Base-by-base conservation (phyloP, 805 yeast genomes). In the Hermanozyma aechmeae region DNA sequence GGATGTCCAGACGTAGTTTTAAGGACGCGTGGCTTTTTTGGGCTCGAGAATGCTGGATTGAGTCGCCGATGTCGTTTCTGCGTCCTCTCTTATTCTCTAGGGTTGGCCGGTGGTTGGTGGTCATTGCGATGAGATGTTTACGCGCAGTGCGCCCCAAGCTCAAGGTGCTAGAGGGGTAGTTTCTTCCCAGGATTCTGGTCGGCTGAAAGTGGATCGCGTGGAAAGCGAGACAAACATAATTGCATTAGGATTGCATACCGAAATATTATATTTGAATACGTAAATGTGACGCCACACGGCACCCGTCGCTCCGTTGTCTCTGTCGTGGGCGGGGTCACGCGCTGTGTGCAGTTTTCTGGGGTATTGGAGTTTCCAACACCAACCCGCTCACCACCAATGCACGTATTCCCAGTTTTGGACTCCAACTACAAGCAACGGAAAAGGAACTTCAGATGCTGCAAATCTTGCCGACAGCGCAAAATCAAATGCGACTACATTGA, bases 71-170 rank as follows among this genome's bases (percentile, higher is more conserved):
- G 2, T 37, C 31, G 12, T 45, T 35, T 13, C 39, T 48, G 32
- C 55, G 52, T 4, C 68, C 67, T 24, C 56, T 41, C 35, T 61
- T 61, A 26, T 59, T 55, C 32, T 61, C 68, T 20, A 61, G 43
- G 5, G 65, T 58, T 6, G 68, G 68, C 27, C 66, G 45, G 34
- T 61, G 66, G 35, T 61, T 61, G 6, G 65, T 55, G n/a, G 65
- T 58, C 65, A 58, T 60, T 15, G 11, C 25, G 8, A 3, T 24
- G 8, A 18, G 21, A 11, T 18, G 8, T 18, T 8, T 18, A 18
- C 8, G 21, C 8, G 8, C 11, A 18, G 11, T 8, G 21, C 11
- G 8, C 11, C n/a, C n/a, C n/a, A 18, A 18, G 21, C 8, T 18
- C 11, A 18, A 18, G 21, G 21, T 18, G 8, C 11, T 8, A 8